phyloP scores from a whole-genome alignment of 2,329 filamentous ascomycete genomes.

The Conoideocrella luteorostrata region DNA sequence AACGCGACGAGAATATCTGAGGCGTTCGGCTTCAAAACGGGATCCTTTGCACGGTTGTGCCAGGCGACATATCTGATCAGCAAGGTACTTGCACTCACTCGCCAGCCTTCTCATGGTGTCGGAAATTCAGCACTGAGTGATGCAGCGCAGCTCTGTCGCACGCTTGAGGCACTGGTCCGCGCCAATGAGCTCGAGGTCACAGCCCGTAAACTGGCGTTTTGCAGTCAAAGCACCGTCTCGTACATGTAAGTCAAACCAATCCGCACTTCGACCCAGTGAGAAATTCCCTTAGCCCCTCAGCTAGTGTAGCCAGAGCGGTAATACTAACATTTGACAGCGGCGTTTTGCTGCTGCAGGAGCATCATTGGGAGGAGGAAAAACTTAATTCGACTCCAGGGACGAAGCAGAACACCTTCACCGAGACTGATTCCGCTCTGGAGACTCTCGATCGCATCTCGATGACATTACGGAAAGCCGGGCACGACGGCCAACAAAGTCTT shows the following conservation, averaged over 20 bases:
- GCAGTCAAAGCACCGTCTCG: constrained; percentile 3
- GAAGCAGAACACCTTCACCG: not conserved
- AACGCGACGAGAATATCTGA: constrained; percentile 4
- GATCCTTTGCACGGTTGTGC: constrained; percentile 3
- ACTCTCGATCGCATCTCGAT: not conserved
- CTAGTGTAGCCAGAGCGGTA: not conserved
- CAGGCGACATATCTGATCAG: constrained; percentile 8
- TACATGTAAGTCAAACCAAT: constrained; percentile 1
- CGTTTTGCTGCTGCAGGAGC: constrained; percentile 5
- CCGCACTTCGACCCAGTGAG: not conserved
- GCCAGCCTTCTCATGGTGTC: not conserved
- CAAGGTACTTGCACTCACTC: constrained; percentile 1
- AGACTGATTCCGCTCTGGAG: not conserved
- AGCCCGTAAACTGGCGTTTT: constrained; percentile 4
- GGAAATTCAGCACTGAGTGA: not conserved
- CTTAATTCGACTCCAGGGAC: not conserved
- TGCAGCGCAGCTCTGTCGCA: constrained; percentile 4
- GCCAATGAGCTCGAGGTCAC: constrained; percentile 4
- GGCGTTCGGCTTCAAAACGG: constrained; percentile 3
- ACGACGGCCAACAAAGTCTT: not conserved
- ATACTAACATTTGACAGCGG: constrained; percentile 1
- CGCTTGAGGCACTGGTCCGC: constrained; percentile 2
- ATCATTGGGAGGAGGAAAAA: not conserved
- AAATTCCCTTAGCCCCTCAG: too few species aligned
- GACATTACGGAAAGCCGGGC: not conserved